Base-by-base conservation (phyloP, 169 alveolate species). In the Cytauxzoon felis region DNA sequence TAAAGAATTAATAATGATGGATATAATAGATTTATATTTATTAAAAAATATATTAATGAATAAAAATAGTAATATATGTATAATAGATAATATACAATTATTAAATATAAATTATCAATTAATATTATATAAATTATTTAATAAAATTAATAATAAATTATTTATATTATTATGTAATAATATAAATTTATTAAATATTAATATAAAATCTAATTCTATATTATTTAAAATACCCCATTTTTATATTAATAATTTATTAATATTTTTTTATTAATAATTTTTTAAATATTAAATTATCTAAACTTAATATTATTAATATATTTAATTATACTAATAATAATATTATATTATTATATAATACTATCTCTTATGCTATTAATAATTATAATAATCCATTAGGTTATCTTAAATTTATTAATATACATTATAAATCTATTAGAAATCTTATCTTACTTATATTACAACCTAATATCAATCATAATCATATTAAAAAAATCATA, bases 11-110 rank as follows among this genome's bases (percentile, higher is more conserved):
- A 54, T 47, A 9, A 59, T 40, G 21, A 33, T 61, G 4, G 49
- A 53, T 11, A 3, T 26, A n/a, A 60, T 34, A 3, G 52, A 58
- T n/a, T n/a, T n/a, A n/a, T n/a, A n/a, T n/a, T n/a, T n/a, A 18
- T 26, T 69, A 27, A 49, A 16, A 23, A 78, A 72, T 27, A 30
- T 72, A 5, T 18, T 72, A 33, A 16, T 48, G 18, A 62, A 50
- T 45, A 72, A 61, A 67, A 60, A 72, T 27, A 72, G 75, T 59
- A 58, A 72, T 30, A 57, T 65, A 16, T 61, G 78, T 16, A 23
- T 72, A 13, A 32, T 72, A 52, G 82, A 72, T 67, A 33, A 72
- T 19, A 5, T 72, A 34, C 78, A 72, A 3, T 33, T 32, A 8
- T 27, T 72, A 16, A 32, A 60, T 13, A 23, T 19, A 24, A 54